A percentile compares a stretch with the other conserved stretches of the same genome.
Conservation (phyloP, 208 protist species). For the Wallacemonas sp. region DNA sequence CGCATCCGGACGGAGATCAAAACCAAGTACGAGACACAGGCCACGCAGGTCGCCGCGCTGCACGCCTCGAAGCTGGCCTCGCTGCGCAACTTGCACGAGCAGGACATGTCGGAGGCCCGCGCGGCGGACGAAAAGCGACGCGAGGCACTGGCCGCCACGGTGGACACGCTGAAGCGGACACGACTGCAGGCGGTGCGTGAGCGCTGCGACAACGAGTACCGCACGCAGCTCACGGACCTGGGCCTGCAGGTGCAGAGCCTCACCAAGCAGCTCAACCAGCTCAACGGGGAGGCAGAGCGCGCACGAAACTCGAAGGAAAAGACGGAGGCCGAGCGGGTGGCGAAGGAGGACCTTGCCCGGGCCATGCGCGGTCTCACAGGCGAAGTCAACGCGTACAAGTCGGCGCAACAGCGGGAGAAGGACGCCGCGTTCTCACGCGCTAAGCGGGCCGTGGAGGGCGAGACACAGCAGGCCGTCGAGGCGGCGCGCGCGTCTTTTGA, state of each 20-base stretch:
- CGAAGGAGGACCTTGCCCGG: conserved; percentile 4
- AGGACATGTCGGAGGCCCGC: conserved; percentile 48
- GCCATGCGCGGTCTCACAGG: neutral
- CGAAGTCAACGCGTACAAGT: conserved; percentile 5
- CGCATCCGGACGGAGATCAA: conserved; percentile 62
- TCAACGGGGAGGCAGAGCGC: conserved; percentile 17
- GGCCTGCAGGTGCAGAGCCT: conserved; percentile 27
- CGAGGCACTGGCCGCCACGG: conserved; percentile 26
- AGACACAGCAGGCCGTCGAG: conserved; percentile 22
- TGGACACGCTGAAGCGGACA: conserved; percentile 27
- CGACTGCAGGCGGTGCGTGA: conserved; percentile 13
- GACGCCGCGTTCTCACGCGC: conserved; percentile 8
- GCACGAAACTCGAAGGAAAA: conserved; percentile 8
- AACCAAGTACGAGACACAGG: conserved; percentile 41
- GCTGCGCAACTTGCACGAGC: conserved; percentile 42
- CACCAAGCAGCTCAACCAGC: conserved; percentile 28
- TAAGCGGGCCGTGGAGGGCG: conserved; percentile 21
- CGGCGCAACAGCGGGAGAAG: conserved; percentile 10
- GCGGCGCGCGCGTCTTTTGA: conserved; percentile 23
- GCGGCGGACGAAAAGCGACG: conserved; percentile 32
- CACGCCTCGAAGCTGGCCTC: conserved; percentile 40
- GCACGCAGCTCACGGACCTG: conserved; percentile 20
- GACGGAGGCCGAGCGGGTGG: conserved; percentile 9
- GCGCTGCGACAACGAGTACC: conserved; percentile 28
- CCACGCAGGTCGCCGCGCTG: conserved; percentile 40